These are phyloP conservation scores for Yarrowia sp. DNA, from an alignment of 805 yeast species.

Conservation along the genomic window DNA sequence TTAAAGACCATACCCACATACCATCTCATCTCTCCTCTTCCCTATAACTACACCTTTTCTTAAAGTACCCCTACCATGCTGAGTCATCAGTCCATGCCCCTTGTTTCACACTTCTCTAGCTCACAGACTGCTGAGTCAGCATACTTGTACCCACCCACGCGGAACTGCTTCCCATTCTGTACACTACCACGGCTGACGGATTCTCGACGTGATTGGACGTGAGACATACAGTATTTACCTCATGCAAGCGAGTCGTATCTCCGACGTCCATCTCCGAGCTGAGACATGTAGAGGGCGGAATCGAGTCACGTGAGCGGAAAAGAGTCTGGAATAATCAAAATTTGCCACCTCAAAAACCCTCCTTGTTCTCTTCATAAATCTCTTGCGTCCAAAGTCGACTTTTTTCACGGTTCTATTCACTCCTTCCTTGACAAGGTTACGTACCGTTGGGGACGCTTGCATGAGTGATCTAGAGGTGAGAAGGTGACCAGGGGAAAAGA, in stretches of 20 bases:
- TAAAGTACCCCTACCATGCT: no score
- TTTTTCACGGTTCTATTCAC: background rate
- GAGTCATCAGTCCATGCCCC: no score
- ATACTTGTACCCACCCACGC: background rate
- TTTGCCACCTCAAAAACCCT: background rate
- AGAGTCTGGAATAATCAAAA: background rate
- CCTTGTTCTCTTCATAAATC: background rate
- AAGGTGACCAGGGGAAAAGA: no score
- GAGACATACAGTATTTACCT: conserved; percentile 3
- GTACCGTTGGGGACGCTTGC: conserved; percentile 24
- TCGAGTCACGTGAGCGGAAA: background rate
- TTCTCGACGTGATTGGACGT: conserved; percentile 3
- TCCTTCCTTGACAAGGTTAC: background rate
- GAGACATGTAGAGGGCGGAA: background rate
- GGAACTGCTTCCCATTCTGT: background rate
- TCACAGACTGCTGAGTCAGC: no score
- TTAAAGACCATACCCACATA: no score
- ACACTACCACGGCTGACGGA: background rate
- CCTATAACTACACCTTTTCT: no score
- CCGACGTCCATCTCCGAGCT: conserved; percentile 14
- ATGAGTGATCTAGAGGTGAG: background rate
- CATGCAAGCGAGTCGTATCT: conserved; percentile 17
- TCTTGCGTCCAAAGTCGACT: background rate
- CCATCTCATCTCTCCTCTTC: no score
- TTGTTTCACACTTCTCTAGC: no score